Base-by-base conservation (phyloP, 2,329 filamentous ascomycete species). In the Fusarium heterosporum region DNA sequence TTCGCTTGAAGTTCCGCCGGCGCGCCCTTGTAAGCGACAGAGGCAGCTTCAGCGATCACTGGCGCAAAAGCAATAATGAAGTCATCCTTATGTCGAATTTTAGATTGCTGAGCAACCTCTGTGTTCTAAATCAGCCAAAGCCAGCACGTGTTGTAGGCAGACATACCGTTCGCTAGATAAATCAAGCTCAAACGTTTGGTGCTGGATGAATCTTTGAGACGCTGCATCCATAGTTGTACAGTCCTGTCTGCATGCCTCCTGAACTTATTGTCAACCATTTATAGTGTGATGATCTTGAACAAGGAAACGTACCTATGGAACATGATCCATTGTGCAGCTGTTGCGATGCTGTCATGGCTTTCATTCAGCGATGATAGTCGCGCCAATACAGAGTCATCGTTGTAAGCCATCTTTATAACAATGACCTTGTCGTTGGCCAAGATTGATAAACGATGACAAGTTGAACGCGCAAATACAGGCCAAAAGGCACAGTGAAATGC, bases 271-370 rank as follows among this genome's bases (percentile, higher is more conserved):
- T 55, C 17, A 56, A 29, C 51, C n/a, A 51, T 34, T 11, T 30
- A 13, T 45, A 36, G 39, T 30, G 17, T 6, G 19, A 30, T 8
- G 19, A 45, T 16, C 6, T 13, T 49, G 13, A 22, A 16, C 13
- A 22, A 28, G 17, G 22, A 36, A 14, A 25, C 60, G 78, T 89
- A 97, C 93, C 93, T 91, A 81, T 99, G 95, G 78, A 99, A 99
- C 91, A 99, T 96, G 64, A 99, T 96, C 96, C 96, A 99, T 89
- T 98, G 95, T 58, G 96, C 93, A 65, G 97, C 94, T 34, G 93
- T 95, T 63, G 97, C 88, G 75, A 99, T 98, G 80, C 93, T 96
- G 77, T 99, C 96, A 78, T 99, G 95, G 12, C 93, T 97, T 81
- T 99, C 96, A 79, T 97, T 97, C 65, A 99, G 87, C 40, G 93